These are phyloP conservation scores for Leccinum broughii DNA, from an alignment of 768 basidiomycete species.

Conservation along the genomic window DNA sequence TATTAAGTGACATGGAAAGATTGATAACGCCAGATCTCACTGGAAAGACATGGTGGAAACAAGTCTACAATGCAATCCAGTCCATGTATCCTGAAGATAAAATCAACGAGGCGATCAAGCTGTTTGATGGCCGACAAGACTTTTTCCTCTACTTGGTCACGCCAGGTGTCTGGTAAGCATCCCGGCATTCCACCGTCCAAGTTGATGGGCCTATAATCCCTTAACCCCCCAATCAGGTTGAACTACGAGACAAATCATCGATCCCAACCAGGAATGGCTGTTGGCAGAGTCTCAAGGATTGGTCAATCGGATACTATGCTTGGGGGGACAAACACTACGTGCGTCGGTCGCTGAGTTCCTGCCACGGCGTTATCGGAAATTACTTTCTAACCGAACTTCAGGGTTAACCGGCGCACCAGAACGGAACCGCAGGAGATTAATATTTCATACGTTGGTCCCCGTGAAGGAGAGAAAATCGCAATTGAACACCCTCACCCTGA, in stretches of 20 bases:
- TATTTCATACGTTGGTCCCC: not conserved
- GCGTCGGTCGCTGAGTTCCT: not conserved
- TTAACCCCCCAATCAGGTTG: not conserved
- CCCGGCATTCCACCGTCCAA: not conserved
- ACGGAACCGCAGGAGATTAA: not conserved
- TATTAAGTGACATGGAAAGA: constrained; percentile 1
- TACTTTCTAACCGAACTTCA: not conserved
- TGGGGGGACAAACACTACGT: not conserved
- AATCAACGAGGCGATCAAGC: constrained; percentile 3
- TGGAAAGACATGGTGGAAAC: not conserved
- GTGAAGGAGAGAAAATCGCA: not conserved
- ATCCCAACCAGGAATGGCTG: not conserved
- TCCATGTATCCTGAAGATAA: constrained; percentile 1
- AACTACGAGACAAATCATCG: not conserved
- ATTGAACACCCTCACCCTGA: not conserved
- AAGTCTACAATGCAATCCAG: not conserved
- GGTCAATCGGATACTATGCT: not conserved
- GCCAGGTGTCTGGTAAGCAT: constrained; percentile 1
- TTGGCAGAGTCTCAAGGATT: not conserved
- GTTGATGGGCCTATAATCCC: not conserved
- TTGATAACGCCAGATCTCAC: not conserved
- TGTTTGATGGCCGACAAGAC: not conserved
- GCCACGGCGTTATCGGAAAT: not conserved
- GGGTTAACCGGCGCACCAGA: not conserved
- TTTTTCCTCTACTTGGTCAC: constrained; percentile 2